A percentile compares a stretch with the other conserved stretches of the same genome.
Conservation (phyloP, 2,329 filamentous ascomycete genomes). For the Fusarium sp. region DNA sequence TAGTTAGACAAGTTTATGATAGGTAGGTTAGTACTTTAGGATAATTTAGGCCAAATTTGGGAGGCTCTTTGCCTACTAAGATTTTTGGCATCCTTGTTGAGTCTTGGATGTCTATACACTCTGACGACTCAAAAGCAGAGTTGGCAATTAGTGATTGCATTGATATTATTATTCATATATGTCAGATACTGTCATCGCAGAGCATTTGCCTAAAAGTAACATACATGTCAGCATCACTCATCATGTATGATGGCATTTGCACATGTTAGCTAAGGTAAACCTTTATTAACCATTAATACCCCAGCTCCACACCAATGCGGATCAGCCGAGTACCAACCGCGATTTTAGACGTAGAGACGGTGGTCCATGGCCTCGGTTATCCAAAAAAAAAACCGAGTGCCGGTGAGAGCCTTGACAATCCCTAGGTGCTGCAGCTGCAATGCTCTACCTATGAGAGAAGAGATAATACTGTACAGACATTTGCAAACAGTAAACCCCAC, state of each 20-base stretch:
- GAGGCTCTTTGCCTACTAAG: background rate
- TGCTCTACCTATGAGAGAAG: background rate
- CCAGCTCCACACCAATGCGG: slow-evolving; percentile 24
- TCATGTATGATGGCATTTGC: slow-evolving; percentile 29
- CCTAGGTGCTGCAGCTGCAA: background rate
- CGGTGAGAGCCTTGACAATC: slow-evolving; percentile 17
- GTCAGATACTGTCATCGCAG: background rate
- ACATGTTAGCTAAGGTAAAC: slow-evolving; percentile 24
- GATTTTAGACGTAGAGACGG: slow-evolving; percentile 10
- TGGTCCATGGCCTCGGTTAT: slow-evolving; percentile 41
- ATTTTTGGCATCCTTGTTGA: background rate
- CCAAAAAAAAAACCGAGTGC: slow-evolving; percentile 32
- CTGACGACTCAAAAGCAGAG: too few relatives aligned
- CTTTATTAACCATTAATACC: slow-evolving; percentile 15
- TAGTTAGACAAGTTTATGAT: background rate
- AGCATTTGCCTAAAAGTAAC: too few relatives aligned
- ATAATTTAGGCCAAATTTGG: background rate
- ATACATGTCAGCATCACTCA: background rate
- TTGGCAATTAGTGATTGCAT: background rate
- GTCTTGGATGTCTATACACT: background rate
- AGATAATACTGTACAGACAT: background rate
- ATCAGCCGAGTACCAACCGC: slow-evolving; percentile 35
- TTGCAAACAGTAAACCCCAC: background rate
- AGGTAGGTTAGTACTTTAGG: background rate
- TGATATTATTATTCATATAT: background rate